Evolutionary conservation across 2,329 filamentous ascomycete genomes (phyloP), one percentile per base, ranked within the genome.

Genomic region (Cercospora citrullina): DNA sequence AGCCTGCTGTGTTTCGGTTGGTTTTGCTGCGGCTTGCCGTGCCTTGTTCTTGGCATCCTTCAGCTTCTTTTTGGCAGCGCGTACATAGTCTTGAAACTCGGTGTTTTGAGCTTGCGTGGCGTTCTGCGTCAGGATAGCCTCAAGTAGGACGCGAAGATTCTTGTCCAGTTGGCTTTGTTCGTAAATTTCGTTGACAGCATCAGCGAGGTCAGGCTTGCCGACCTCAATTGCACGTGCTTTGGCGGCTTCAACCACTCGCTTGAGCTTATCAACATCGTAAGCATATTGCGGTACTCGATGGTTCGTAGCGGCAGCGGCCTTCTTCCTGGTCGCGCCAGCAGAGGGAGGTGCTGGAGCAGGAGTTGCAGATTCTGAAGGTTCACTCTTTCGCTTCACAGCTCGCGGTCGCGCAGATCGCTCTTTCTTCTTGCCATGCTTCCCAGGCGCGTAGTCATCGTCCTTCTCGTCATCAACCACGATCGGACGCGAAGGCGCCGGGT

Each of bases 371-470:
- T 70, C 67, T n/a, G 74, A 65, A 18, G 74, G 68, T 60, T 73
- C 65, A 59, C 68, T 72, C 61, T 69, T 72, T 42, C 67, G 72
- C 65, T 75, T 74, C 63, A 69, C 61, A 10, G 71, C 66, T n/a
- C 72, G 68, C n/a, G 71, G 18, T 21, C 71, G 68, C 57, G 72
- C 66, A 33, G 63, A 67, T n/a, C 72, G 71, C 12, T 73, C 72
- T 62, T 73, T 75, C 72, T 75, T 79, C 73, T 79, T 81, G 70
- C 68, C 69, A 63, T 71, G 76, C 66, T 75, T 74, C 64, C 72
- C 75, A 12, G 77, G 76, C 68, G 78, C 79, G 76, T 78, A 84
- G 71, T 85, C 83, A 31, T 80, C 80, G 67, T 84, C 83, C 59
- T 80, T 81, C 36, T 83, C 81, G 65, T 83, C 82, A 31, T 83